phyloP scores from a whole-genome alignment of 768 basidiomycete genomes.

The Clavulina sp. region DNA sequence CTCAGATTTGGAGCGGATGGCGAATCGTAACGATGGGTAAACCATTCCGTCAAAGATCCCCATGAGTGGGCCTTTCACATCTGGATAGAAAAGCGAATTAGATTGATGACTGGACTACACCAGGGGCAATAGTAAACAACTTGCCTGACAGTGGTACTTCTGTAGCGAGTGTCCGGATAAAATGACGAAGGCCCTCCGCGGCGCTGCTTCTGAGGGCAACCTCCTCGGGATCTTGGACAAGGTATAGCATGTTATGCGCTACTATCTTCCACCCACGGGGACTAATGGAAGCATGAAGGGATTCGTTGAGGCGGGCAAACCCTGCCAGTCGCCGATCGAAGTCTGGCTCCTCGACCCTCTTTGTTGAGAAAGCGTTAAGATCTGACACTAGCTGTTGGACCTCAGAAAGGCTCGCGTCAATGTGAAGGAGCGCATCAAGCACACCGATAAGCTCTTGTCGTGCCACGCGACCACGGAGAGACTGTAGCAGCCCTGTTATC shows the following conservation, averaged over 20 bases:
- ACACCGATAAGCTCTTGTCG: conserved; percentile 51
- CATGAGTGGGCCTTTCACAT: too few relatives aligned
- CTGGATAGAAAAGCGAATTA: too few relatives aligned
- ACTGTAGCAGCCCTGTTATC: conserved; percentile 64
- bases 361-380: conserved; percentile 73
- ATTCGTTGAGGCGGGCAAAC: conserved; percentile 60
- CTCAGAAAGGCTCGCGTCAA: conserved; percentile 29
- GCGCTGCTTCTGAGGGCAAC: conserved; percentile 73
- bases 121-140: neutral
- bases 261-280: conserved; percentile 60
- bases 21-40: conserved; percentile 63
- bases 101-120: conserved; percentile 14
- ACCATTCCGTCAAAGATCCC: conserved; percentile 17
- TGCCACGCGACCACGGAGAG: conserved; percentile 50
- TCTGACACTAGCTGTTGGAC: conserved; percentile 40
- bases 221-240: conserved; percentile 79
- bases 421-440: conserved; percentile 34
- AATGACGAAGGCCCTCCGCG: conserved; percentile 54
- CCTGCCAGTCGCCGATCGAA: conserved; percentile 71
- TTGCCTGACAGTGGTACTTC: neutral
- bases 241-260: conserved; percentile 66
- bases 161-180: conserved; percentile 42
- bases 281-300: conserved; percentile 29
- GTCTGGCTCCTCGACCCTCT: conserved; percentile 79
- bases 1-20: conserved; percentile 64